Base-by-base conservation (phyloP, 2,329 filamentous ascomycete genomes). In the Colletotrichum tofieldiae region DNA sequence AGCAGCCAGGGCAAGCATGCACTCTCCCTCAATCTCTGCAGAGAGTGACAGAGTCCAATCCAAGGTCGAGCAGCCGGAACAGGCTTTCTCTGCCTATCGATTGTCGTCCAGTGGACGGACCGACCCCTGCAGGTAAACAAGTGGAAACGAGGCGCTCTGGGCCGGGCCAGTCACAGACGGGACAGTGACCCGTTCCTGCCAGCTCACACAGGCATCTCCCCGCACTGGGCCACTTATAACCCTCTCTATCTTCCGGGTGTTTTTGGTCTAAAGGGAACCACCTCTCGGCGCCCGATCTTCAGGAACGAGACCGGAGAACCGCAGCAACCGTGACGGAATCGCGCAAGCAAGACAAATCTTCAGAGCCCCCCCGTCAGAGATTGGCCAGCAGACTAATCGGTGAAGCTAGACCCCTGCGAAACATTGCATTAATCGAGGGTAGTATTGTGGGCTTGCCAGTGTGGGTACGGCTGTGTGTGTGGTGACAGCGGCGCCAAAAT, bases 151-250 rank as follows among this genome's bases (percentile, higher is more conserved):
- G 65, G 59, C 54, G 59, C 54, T 70, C 66, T 72, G 23, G 55
- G 65, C 65, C 65, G 54, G 65, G 29, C 60, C 70, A 72, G 70
- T 72, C 52, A 69, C 45, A 54, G 23, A 49, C 29, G 52, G 29
- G 7, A 43, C 29, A 67, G 26, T 23, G 49, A 52, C 37, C 64
- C 67, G 45, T 67, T 49, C 37, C 54, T 73, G 67, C 71, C 71
- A 73, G 51, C 71, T 73, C 71, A 73, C 55, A 61, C 67, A 71
- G 67, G 71, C 71, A 73, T 67, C 67, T 56, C 71, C 67, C 71
- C 71, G 71, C 71, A 71, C 67, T 45, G 20, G 56, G 32, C 62
- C 59, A 59, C 52, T 64, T 54, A 69, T 32, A 56, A 54, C 65
- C 55, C 68, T 55, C 54, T 39, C 51, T 37, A 51, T 26, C 59